Conservation (phyloP, 768 basidiomycete genomes). For the Suillus decipiens region DNA sequence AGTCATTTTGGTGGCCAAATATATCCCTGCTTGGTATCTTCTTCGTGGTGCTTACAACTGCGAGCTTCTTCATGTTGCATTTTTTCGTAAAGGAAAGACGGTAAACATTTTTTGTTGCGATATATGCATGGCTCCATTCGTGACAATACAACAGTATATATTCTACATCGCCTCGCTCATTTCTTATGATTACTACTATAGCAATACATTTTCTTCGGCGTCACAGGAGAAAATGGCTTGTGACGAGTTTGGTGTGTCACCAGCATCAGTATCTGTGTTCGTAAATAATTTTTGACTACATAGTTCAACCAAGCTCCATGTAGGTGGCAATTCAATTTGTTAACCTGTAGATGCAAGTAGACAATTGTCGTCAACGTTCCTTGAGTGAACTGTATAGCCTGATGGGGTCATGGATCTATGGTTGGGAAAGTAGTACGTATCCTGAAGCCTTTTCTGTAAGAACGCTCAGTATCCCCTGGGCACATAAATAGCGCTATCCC, state of each 20-base stretch:
- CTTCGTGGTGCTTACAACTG: conserved; percentile 76
- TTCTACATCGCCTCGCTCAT: not conserved
- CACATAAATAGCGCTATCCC: not conserved
- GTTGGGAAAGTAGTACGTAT: not conserved
- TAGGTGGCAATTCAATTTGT: not conserved
- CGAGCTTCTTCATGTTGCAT: conserved; percentile 80
- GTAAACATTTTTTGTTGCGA: conserved; percentile 15
- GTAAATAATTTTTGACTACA: not conserved
- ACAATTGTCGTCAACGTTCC: not conserved
- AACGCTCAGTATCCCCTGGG: not conserved
- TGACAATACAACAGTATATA: conserved; percentile 4
- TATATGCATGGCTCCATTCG: not conserved
- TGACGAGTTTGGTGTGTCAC: not conserved
- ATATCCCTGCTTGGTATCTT: conserved; percentile 83
- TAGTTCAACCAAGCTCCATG: not conserved
- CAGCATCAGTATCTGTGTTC: not conserved
- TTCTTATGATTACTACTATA: not conserved
- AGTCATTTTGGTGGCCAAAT: conserved; percentile 99
- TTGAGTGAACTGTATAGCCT: not conserved
- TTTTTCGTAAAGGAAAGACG: conserved; percentile 83
- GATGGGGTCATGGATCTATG: not conserved
- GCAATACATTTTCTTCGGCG: not conserved
- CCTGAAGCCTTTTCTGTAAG: not conserved
- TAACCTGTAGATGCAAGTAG: not conserved
- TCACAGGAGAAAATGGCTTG: not conserved